Evolutionary conservation across 2,329 filamentous ascomycete genomes (phyloP), one percentile per base, ranked within the genome.

Genomic region (Fusarium tricinctum): DNA sequence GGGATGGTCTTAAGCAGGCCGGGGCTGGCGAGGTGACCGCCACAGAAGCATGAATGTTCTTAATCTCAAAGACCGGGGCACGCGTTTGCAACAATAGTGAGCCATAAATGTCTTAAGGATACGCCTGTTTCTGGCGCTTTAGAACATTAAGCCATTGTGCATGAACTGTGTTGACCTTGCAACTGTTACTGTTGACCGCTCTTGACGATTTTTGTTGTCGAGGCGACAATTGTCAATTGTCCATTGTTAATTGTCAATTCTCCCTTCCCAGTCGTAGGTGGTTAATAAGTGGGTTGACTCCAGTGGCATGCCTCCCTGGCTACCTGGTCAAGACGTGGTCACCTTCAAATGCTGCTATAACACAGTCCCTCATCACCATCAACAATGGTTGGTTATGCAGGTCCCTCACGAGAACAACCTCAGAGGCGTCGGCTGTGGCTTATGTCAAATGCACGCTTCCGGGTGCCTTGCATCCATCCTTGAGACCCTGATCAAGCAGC

Each of bases 401-500:
- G 47, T 35, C 46, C 46, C 35, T 45, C 42, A 65, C 26, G 38
- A n/a, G 17, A 38, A 48, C 48, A 38, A 38, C 40, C 38, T 54
- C 32, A 45, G 56, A 57, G 66, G 66, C 66, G 66, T 56, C 63
- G 62, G 67, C 44, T 59, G 67, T 70, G 67, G 66, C 67, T 69
- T 68, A 43, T 48, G 33, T 39, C 35, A 39, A 44, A 60, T 69
- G 67, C 66, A 64, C 62, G 66, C 46, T 69, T 67, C 56, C 52
- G 62, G 66, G 62, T 69, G 49, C 66, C 53, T 63, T 61, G 43
- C 47, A 52, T 66, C 63, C 42, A 40, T 57, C 43, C n/a, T 15
- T 49, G 51, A 50, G 46, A 43, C 50, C 52, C 46, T 43, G 49
- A 50, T 63, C 45, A 28, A 28, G 42, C 44, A 48, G 20, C 39